Evolutionary conservation across 1,139 yeast species (phyloP).

Genomic region (Kodamaea sp.): DNA sequence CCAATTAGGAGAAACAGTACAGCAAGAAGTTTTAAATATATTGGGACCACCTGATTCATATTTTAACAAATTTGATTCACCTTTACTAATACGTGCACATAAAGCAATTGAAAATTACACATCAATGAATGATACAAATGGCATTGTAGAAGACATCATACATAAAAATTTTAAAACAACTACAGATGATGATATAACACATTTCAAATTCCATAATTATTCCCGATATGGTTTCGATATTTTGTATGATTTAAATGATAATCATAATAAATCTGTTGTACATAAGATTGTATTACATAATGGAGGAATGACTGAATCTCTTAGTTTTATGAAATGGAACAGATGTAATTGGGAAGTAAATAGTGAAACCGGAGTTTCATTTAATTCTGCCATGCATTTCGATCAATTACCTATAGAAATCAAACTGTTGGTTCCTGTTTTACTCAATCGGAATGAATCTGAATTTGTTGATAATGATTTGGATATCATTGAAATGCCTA

Average conservation of each 20-base stretch:
- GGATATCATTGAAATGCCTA: constrained; percentile 27
- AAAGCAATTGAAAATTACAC: constrained; percentile 7
- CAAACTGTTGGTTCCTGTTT: constrained; percentile 33
- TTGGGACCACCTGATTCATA: constrained; percentile 59
- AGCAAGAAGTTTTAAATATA: constrained; percentile 44
- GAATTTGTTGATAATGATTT: constrained; percentile 42
- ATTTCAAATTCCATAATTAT: constrained; percentile 52
- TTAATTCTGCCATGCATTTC: constrained; percentile 33
- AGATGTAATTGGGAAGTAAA: constrained; percentile 38
- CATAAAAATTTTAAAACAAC: not conserved
- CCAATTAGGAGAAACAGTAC: constrained; percentile 41
- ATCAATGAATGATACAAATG: too few species aligned
- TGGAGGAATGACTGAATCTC: constrained; percentile 46
- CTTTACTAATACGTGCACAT: constrained; percentile 40
- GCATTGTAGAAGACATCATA: constrained; percentile 1
- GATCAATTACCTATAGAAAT: constrained; percentile 27
- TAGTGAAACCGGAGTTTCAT: constrained; percentile 10
- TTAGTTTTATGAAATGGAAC: constrained; percentile 51
- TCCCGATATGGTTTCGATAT: constrained; percentile 52
- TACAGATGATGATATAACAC: constrained; percentile 16
- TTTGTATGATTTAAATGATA: constrained; percentile 40
- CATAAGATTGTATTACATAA: constrained; percentile 47
- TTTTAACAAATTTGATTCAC: constrained; percentile 46
- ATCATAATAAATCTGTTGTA: constrained; percentile 24
- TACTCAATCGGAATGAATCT: constrained; percentile 49